Evolutionary conservation across 768 basidiomycete species (phyloP).

Genomic region (Phlebiopsis gigantea): DNA sequence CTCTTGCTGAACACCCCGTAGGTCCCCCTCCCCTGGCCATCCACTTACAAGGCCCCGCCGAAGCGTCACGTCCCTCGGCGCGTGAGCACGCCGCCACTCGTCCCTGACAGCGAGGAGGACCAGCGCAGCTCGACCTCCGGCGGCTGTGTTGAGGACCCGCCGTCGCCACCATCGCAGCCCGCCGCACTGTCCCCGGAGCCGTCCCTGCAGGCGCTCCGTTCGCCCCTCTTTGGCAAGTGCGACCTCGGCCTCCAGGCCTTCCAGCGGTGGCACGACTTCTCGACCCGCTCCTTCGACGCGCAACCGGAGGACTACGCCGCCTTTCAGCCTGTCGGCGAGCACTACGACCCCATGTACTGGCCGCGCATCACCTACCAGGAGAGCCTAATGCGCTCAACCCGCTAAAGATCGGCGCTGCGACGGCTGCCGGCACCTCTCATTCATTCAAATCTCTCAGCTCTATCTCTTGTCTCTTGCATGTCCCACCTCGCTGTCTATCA

Average conservation of each 20-base stretch:
- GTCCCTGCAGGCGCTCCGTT: background rate
- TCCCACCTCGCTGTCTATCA: background rate
- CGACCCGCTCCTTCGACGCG: background rate
- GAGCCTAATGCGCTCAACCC: constrained; percentile 5
- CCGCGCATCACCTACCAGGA: constrained; percentile 4
- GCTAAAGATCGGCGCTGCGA: background rate
- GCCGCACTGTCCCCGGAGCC: background rate
- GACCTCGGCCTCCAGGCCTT: background rate
- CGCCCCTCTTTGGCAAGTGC: background rate
- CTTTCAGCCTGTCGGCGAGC: background rate
- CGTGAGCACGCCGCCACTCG: constrained; percentile 2
- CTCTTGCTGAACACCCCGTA: background rate
- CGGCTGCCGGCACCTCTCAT: background rate
- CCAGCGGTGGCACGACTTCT: background rate
- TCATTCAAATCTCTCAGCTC: background rate
- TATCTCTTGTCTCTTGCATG: background rate
- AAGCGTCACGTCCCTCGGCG: background rate
- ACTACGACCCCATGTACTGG: constrained; percentile 1
- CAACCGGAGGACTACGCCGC: background rate
- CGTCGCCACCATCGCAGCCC: background rate
- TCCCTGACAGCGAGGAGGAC: constrained; percentile 3
- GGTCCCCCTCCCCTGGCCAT: background rate
- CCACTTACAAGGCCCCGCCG: background rate
- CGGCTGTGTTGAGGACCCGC: background rate
- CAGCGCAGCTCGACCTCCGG: background rate